Evolutionary conservation across 768 basidiomycete genomes (phyloP), one percentile per base, ranked within the genome.

Genomic region (Leccinellum albellum): DNA sequence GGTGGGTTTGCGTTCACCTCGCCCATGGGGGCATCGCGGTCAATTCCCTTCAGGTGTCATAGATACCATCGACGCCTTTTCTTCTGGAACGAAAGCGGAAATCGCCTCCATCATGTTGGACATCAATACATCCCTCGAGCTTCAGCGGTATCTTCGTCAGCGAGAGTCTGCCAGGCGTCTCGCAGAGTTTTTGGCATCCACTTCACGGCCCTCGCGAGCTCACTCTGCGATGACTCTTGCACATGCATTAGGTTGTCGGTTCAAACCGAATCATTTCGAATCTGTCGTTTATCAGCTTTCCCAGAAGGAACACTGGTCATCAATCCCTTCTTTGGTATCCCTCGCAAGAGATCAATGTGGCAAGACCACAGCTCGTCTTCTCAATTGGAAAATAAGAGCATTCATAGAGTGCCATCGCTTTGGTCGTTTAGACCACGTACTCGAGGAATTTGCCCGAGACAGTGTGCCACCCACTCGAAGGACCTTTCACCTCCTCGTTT

Each of bases 341-440:
- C 72, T 83, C 20, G 87, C 79, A 50, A 75, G 74, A 59, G 67
- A 74, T 33, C 79, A 84, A 21, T 75, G 78, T 15, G 79, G 80
- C 44, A 74, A 73, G 52, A 76, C 79, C 3, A 85, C 82, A 3
- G 61, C 71, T 29, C 79, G 83, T 31, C 74, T 91, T 23, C 77
- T 92, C 59, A 84, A 92, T 67, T 91, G 88, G 88, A 81, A 82
- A 49, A 74, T 80, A 8, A 81, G 82, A 35, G 86, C 88, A 1
- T 65, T 83, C 40, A 69, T 85, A 56, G 85, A 89, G 67, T 74
- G 72, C 5, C 73, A 79, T 55, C 71, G 78, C 29, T 88, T 79
- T 62, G 65, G 70, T 24, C 65, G 64, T 7, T 72, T 91, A 24
- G 70, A 76, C 56, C 67, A 64, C 40, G 74, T 81, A 2, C 69